These are phyloP conservation scores for Rhizopus delemar DNA, from an alignment of 371 early-diverging fungal genomes.

Conservation along the genomic window DNA sequence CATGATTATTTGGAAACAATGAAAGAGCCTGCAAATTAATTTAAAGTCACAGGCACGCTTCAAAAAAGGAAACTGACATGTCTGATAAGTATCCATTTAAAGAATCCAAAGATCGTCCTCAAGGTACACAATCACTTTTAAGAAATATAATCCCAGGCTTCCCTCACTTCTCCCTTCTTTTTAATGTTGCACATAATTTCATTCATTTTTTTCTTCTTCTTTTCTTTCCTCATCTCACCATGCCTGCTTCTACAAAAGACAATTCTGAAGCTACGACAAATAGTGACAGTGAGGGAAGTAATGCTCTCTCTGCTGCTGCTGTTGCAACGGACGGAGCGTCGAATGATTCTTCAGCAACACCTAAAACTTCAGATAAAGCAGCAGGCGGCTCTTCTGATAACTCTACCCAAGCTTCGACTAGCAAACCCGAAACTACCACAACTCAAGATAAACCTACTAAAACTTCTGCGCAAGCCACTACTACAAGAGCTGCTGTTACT, in stretches of 20 bases:
- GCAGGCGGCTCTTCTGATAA: background rate
- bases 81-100: too few species aligned
- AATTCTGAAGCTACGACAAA: background rate
- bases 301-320: background rate
- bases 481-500: background rate
- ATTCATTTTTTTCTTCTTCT: background rate
- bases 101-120: too few species aligned
- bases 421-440: background rate
- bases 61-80: too few species aligned
- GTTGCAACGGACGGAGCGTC: background rate
- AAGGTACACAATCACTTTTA: too few species aligned
- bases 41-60: too few species aligned
- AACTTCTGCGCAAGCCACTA: background rate
- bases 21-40: too few species aligned
- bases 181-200: constrained; percentile 1
- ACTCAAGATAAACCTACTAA: background rate
- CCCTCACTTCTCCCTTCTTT: background rate
- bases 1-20: too few species aligned
- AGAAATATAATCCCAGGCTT: too few species aligned
- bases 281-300: background rate
- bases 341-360: background rate
- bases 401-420: background rate
- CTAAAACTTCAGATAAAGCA: background rate
- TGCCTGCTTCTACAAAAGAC: background rate
- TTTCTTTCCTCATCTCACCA: background rate